phyloP scores from a whole-genome alignment of 768 basidiomycete species.

The Daedaleopsis sinensis region DNA sequence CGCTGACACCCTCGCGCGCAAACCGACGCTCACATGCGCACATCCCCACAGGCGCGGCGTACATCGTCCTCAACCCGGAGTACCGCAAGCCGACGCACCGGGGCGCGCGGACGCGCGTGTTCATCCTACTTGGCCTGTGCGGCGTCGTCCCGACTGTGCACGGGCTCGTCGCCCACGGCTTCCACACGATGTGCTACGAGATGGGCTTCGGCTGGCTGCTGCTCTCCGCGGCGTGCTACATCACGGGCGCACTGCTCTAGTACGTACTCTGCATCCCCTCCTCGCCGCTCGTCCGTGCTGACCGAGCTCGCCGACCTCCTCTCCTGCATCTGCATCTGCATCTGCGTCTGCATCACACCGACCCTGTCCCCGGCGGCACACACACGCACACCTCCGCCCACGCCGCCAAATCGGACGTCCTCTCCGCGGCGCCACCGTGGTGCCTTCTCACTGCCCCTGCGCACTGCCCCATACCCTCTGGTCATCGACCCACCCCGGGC shows the following conservation, averaged over 20 bases:
- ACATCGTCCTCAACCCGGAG: constrained; percentile 77
- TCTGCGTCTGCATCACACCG: neutral
- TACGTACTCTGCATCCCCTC: constrained; percentile 42
- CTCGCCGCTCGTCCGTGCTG: neutral
- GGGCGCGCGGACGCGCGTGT: constrained; percentile 75
- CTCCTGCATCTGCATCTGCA: neutral
- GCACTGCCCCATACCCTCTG: too few species aligned
- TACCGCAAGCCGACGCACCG: constrained; percentile 78
- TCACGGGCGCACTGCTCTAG: constrained; percentile 81
- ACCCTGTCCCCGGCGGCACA: neutral
- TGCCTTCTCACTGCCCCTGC: too few species aligned
- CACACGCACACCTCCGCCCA: neutral
- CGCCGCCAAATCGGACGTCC: neutral
- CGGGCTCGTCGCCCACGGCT: constrained; percentile 59
- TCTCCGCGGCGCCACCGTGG: neutral
- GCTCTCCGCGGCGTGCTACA: constrained; percentile 72
- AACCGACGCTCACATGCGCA: neutral
- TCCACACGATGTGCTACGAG: constrained; percentile 51
- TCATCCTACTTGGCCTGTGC: constrained; percentile 75
- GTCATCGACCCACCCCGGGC: too few species aligned
- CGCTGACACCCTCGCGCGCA: neutral
- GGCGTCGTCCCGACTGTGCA: constrained; percentile 73
- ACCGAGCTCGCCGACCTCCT: neutral
- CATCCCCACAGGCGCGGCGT: constrained; percentile 55
- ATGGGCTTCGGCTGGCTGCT: constrained; percentile 77